Evolutionary conservation across 2,329 filamentous ascomycete genomes (phyloP).

Genomic region (Fusarium odoratissimum): DNA sequence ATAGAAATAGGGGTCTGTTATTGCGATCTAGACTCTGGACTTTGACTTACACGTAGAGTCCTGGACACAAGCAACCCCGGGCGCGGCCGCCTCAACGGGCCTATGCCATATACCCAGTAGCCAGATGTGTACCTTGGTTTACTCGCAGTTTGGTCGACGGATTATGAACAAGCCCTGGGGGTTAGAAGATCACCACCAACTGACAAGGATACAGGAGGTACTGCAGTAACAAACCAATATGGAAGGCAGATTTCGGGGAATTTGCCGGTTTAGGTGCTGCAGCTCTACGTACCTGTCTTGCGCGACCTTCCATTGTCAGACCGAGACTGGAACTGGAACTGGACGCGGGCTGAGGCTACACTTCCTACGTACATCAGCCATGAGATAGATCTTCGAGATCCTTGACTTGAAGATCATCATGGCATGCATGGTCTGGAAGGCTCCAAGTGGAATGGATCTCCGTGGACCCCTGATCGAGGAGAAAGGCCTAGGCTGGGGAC

Average conservation of each 20-base stretch:
- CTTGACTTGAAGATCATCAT: constrained; percentile 52
- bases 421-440: constrained; percentile 50
- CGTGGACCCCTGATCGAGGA: constrained; percentile 38
- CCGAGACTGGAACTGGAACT: constrained; percentile 45
- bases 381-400: constrained; percentile 56
- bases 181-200: not conserved
- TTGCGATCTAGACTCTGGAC: not conserved
- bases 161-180: not conserved
- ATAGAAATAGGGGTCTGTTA: constrained; percentile 1
- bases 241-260: constrained; percentile 35
- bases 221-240: constrained; percentile 20
- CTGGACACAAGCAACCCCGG: not conserved
- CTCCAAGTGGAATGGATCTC: constrained; percentile 48
- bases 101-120: not conserved
- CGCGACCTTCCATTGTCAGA: constrained; percentile 35
- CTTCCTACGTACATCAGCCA: constrained; percentile 40
- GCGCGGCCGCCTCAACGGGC: constrained; percentile 17
- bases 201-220: constrained; percentile 15
- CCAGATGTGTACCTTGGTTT: not conserved
- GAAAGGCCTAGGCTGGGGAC: constrained; percentile 61
- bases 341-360: constrained; percentile 45
- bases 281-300: not conserved
- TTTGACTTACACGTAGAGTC: not conserved
- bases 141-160: not conserved
- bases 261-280: constrained; percentile 4